phyloP scores from a whole-genome alignment of 2,329 filamentous ascomycete genomes.

The Chrysoporthe cubensis region DNA sequence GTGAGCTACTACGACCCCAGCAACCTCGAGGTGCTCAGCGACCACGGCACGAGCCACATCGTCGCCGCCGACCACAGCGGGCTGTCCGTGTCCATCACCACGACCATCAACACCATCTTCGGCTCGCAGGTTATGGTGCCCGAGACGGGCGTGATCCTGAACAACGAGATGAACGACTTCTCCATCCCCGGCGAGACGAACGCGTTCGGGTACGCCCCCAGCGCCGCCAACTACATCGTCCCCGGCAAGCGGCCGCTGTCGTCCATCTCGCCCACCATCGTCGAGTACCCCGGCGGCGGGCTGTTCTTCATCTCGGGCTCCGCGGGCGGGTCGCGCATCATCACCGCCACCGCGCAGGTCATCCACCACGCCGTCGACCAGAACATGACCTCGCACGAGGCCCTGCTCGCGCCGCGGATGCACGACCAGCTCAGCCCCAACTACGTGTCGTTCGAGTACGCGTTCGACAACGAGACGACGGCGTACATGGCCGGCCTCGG shows the following conservation, averaged over 20 bases:
- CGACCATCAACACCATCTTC: slow-evolving; percentile 81
- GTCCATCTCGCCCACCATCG: slow-evolving; percentile 68
- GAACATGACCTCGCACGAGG: slow-evolving; percentile 59
- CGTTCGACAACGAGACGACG: slow-evolving; percentile 67
- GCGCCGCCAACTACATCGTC: slow-evolving; percentile 73
- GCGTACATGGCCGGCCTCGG: slow-evolving; percentile 65
- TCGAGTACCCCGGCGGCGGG: slow-evolving; percentile 53
- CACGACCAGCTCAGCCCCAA: slow-evolving; percentile 86
- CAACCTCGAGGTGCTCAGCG: slow-evolving; percentile 55
- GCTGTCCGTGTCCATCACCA: slow-evolving; percentile 76
- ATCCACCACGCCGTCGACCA: slow-evolving; percentile 75
- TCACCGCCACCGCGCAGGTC: slow-evolving; percentile 76
- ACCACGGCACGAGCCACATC: slow-evolving; percentile 70
- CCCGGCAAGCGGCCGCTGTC: slow-evolving; percentile 80
- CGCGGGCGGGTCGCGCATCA: slow-evolving; percentile 82
- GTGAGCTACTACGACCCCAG: slow-evolving; percentile 50
- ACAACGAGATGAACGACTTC: slow-evolving; percentile 71
- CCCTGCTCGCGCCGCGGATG: slow-evolving; percentile 68
- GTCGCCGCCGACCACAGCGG: slow-evolving; percentile 71
- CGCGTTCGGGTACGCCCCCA: slow-evolving; percentile 77
- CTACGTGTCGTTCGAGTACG: slow-evolving; percentile 67
- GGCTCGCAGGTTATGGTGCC: slow-evolving; percentile 77
- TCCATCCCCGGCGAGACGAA: slow-evolving; percentile 73
- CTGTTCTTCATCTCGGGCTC: slow-evolving; percentile 74
- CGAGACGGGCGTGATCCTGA: slow-evolving; percentile 79